These are phyloP conservation scores for Fusarium sp. DNA, from an alignment of 2,329 filamentous ascomycete species.

Conservation along the genomic window DNA sequence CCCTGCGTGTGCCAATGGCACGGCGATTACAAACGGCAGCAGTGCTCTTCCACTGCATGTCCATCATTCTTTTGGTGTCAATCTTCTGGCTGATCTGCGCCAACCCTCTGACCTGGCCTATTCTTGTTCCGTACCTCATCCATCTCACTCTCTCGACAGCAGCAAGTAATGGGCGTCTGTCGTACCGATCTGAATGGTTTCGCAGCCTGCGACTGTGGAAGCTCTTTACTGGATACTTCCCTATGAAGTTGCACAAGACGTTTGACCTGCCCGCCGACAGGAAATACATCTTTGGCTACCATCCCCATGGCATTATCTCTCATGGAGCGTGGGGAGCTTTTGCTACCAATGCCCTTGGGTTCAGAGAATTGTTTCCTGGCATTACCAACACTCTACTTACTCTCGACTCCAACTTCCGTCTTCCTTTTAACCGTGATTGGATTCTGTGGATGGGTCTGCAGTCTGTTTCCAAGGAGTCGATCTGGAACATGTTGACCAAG, in stretches of 20 bases:
- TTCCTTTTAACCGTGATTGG: conserved; percentile 95
- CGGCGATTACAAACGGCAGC: conserved; percentile 83
- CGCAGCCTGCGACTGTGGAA: conserved; percentile 83
- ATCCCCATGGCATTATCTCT: conserved; percentile 96
- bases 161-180: conserved; percentile 79
- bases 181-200: conserved; percentile 79
- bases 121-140: conserved; percentile 80
- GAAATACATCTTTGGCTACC: conserved; percentile 97
- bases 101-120: conserved; percentile 91
- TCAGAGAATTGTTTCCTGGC: conserved; percentile 87
- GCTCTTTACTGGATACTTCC: conserved; percentile 93
- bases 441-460: conserved; percentile 88
- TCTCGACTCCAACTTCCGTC: conserved; percentile 94
- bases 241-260: conserved; percentile 87
- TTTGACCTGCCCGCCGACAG: conserved; percentile 80
- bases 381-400: conserved; percentile 95
- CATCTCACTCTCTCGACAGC: conserved; percentile 85
- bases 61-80: conserved; percentile 77
- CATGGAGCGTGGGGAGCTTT: conserved; percentile 96
- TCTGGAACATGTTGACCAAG: conserved; percentile 85
- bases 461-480: conserved; percentile 91
- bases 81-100: conserved; percentile 92
- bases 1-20: conserved; percentile 77
- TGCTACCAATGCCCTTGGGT: conserved; percentile 88
- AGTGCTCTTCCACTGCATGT: conserved; percentile 78